A percentile compares a stretch with the other conserved stretches of the same genome.
These are phyloP conservation scores for Physcomitrellopsis africana DNA, from an alignment of 225 moss, liverwort and hornwort species.

Conservation along the genomic window DNA sequence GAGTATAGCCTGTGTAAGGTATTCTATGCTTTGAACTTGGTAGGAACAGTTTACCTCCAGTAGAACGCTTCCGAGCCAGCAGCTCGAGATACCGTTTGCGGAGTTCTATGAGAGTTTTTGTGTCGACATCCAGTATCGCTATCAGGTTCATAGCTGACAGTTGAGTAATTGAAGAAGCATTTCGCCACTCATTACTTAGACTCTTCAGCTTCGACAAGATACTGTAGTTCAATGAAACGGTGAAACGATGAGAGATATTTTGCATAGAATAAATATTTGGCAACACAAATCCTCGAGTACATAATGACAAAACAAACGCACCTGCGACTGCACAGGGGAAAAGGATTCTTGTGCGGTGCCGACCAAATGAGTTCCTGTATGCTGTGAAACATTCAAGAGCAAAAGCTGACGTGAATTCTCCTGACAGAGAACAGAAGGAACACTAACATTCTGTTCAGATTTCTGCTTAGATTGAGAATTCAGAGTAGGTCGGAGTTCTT, in stretches of 20 bases:
- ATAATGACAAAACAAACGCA: slow-evolving; percentile 4
- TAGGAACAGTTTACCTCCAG: slow-evolving; percentile 3
- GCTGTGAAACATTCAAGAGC: slow-evolving; percentile 20
- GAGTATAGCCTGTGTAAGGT: neutral
- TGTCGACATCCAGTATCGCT: slow-evolving; percentile 27
- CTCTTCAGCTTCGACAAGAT: slow-evolving; percentile 32
- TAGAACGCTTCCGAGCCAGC: neutral
- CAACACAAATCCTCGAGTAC: neutral
- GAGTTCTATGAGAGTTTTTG: slow-evolving; percentile 29
- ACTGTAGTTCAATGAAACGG: slow-evolving; percentile 15
- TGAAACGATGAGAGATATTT: slow-evolving; percentile 3
- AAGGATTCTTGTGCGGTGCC: slow-evolving; percentile 40
- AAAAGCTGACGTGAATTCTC: neutral
- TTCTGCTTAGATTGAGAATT: neutral
- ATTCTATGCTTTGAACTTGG: neutral
- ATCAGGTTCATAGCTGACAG: neutral
- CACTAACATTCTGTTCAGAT: neutral
- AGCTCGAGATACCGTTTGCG: slow-evolving; percentile 27
- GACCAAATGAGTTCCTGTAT: slow-evolving; percentile 42
- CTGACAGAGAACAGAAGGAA: neutral
- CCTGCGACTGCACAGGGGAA: slow-evolving; percentile 28
- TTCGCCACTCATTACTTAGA: slow-evolving; percentile 24
- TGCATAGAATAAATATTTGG: neutral
- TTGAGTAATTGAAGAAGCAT: slow-evolving; percentile 19
- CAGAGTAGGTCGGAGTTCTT: neutral